Percentiles rank a stretch among this genome's conserved stretches.
Evolutionary conservation across 148 eudicot species (phyloP).

Genomic region (Bassia scoparia): DNA sequence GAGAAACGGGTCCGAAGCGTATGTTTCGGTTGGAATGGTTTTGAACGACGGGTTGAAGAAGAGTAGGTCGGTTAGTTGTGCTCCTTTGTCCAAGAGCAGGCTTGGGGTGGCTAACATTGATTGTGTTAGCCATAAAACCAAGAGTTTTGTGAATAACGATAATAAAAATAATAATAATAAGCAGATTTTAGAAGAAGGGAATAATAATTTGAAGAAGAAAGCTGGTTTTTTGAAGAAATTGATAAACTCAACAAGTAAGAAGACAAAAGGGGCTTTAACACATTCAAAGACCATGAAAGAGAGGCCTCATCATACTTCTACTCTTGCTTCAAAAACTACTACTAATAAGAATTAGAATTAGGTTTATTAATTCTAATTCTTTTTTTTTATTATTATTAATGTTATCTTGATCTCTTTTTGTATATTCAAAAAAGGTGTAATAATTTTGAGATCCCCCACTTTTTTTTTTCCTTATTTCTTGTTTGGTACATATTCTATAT

Average conservation of each 20-base stretch:
- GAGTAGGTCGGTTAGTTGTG: conserved; percentile 43
- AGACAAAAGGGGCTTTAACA: conserved; percentile 37
- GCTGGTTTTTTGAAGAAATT: conserved; percentile 59
- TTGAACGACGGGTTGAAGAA: conserved; percentile 38
- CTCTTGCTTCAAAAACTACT: background rate
- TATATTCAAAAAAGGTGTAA: background rate
- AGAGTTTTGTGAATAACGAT: background rate
- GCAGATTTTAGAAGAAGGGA: conserved; percentile 12
- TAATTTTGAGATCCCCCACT: background rate
- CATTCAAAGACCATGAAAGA: conserved; percentile 38
- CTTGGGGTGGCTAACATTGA: conserved; percentile 10
- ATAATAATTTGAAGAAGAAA: conserved; percentile 28
- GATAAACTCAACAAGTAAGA: conserved; percentile 45
- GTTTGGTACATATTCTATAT: background rate
- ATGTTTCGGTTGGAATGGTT: conserved; percentile 36
- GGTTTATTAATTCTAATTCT: background rate
- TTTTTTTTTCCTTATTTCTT: background rate
- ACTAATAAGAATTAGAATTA: background rate
- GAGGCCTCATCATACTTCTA: conserved; percentile 14
- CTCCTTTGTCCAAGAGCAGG: conserved; percentile 26
- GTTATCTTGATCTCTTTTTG: background rate
- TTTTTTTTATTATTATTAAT: background rate
- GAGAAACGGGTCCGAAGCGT: conserved; percentile 33
- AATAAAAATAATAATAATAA: background rate
- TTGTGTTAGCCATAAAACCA: conserved; percentile 6